Evolutionary conservation across 805 yeast genomes (phyloP), one percentile per base, ranked within the genome.

Genomic region (Blastobotrys mokoenaii): DNA sequence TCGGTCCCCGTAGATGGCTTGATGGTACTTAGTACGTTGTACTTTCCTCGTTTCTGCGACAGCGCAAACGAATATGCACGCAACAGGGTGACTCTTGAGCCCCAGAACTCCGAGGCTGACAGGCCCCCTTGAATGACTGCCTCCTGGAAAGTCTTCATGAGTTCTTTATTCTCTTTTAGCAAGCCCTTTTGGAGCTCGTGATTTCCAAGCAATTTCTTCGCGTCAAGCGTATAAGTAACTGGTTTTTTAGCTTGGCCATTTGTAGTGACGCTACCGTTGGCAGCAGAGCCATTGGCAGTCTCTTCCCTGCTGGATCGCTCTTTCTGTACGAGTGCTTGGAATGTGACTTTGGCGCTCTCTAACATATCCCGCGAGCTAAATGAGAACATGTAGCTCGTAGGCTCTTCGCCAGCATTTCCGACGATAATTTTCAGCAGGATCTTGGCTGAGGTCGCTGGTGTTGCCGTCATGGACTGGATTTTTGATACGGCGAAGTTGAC

Each of bases 1-100:
- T 90, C 97, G 45, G 86, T 77, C 0, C 94, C 80, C 0, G 96
- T 95, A 6, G 87, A 90, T 0, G 97, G 96, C 58, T 84, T 86
- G 51, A 93, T 90, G 0, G 97, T 87, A 38, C 95, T 83, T 44
- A 93, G 67, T 0, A 93, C 97, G 59, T 93, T 93, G 61, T 89
- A 93, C 0, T 96, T 93, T 0, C 98, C 98, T 41, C 82, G 72
- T 52, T 84, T 84, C 59, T 93, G 98, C 16, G 87, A 76, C 14
- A 78, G 75, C 7, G 90, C 77, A 51, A 93, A 73, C 0, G 97
- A 96, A 66, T 77, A 86, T 0, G 96, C 87, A 44, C 97, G 69
- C 45, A 93, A 64, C 20, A 83, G 71, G 55, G 86, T 85, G 9
- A 88, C 69, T 51, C 97, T 68, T 4, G 89, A 81, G 1, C 79